phyloP scores from a whole-genome alignment of 2,329 filamentous ascomycete species.

The Penicillium sp. region DNA sequence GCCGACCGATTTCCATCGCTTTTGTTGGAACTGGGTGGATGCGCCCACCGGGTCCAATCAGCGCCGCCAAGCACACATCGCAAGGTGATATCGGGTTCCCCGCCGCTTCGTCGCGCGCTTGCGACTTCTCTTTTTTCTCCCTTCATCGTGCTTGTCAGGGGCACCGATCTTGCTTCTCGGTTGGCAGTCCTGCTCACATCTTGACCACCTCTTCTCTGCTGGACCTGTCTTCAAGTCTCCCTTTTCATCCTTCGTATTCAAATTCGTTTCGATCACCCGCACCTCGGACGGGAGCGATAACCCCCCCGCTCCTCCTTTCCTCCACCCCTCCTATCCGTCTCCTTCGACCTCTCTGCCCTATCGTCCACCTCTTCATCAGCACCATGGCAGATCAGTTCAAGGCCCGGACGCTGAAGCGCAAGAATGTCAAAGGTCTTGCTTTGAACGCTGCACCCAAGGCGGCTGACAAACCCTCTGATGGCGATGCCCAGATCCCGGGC shows the following conservation, averaged over 20 bases:
- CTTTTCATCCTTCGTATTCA: background rate
- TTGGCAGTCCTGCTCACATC: background rate
- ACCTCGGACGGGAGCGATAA: too few relatives aligned
- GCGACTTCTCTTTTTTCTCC: constrained; percentile 14
- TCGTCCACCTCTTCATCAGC: background rate
- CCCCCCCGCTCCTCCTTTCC: background rate
- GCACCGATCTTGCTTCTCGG: constrained; percentile 6
- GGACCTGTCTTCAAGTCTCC: background rate
- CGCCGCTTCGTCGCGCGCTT: constrained; percentile 15
- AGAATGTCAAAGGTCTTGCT: constrained; percentile 95
- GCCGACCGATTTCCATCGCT: constrained; percentile 13
- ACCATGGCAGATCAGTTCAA: constrained; percentile 57
- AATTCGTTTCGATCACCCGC: background rate
- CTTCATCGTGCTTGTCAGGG: constrained; percentile 11
- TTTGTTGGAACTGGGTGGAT: constrained; percentile 17
- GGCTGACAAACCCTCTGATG: constrained; percentile 64
- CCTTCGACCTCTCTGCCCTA: background rate
- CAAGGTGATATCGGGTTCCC: constrained; percentile 25
- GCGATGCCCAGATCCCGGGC: constrained; percentile 58
- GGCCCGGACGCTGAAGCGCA: constrained; percentile 85
- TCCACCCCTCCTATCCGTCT: background rate
- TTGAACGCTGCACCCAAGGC: constrained; percentile 71
- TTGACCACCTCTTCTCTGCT: too few relatives aligned
- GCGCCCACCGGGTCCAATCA: constrained; percentile 24
- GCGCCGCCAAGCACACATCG: constrained; percentile 22